Percentiles rank a stretch among this genome's conserved stretches.
These are phyloP conservation scores for Hysterangium stoloniferum DNA, from an alignment of 768 basidiomycete genomes.

Conservation along the genomic window DNA sequence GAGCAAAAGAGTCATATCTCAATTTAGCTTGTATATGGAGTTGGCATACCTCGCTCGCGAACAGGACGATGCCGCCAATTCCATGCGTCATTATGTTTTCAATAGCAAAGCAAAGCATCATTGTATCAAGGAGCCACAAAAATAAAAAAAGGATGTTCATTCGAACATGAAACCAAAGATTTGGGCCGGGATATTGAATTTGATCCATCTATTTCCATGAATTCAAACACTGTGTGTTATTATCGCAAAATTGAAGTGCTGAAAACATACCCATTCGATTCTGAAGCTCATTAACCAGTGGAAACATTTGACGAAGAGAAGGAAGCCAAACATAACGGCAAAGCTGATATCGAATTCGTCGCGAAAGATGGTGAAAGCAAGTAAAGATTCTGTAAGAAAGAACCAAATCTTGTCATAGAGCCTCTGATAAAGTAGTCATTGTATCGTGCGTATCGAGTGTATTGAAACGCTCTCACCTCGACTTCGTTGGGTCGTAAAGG, in stretches of 20 bases:
- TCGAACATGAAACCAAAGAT: constrained; percentile 76
- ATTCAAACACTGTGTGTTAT: not conserved
- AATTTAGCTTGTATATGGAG: not conserved
- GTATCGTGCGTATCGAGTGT: not conserved
- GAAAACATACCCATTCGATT: constrained; percentile 82
- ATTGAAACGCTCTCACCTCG: constrained; percentile 51
- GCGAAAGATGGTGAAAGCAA: constrained; percentile 96
- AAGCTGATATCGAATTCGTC: constrained; percentile 93
- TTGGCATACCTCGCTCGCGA: constrained; percentile 78
- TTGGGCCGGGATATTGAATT: constrained; percentile 78
- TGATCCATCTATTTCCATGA: constrained; percentile 99
- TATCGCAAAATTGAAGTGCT: not conserved
- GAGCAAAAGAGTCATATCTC: constrained; percentile 3
- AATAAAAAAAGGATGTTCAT: constrained; percentile 66
- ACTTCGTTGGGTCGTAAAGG: constrained; percentile 79
- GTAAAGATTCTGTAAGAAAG: constrained; percentile 91
- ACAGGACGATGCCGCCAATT: constrained; percentile 87
- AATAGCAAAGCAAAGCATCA: constrained; percentile 73
- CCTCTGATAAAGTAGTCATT: constrained; percentile 45
- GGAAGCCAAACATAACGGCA: constrained; percentile 87
- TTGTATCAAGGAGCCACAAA: constrained; percentile 66
- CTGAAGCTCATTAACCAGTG: constrained; percentile 96
- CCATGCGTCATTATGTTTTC: constrained; percentile 75
- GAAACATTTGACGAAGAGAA: constrained; percentile 94
- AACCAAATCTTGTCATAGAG: constrained; percentile 96